Percentiles rank a stretch among this genome's conserved stretches.
phyloP scores from a whole-genome alignment of 441 rosid species.

The Euphorbia schlechtendalii region DNA sequence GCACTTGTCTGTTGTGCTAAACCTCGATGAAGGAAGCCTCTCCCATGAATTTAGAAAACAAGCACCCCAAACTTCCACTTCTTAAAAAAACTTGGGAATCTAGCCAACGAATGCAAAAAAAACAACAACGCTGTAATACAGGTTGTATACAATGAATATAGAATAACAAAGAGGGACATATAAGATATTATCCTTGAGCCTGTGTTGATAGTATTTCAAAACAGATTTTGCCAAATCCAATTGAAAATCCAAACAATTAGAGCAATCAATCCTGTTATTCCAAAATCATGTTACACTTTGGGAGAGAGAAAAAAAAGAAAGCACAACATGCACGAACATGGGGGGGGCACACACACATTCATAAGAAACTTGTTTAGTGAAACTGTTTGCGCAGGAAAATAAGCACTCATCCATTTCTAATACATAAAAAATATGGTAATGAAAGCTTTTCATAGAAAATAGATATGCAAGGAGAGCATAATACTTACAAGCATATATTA shows the following conservation, averaged over 20 bases:
- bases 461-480: too few relatives aligned
- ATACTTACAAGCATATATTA: too few relatives aligned
- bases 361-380: too few relatives aligned
- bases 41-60: background rate
- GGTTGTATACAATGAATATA: background rate
- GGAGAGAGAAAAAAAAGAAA: too few relatives aligned
- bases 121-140: too few relatives aligned
- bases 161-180: background rate
- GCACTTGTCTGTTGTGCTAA: background rate
- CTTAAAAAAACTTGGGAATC: background rate
- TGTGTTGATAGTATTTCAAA: background rate
- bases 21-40: too few relatives aligned
- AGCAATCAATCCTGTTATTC: background rate
- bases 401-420: too few relatives aligned
- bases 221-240: background rate
- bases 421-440: too few relatives aligned
- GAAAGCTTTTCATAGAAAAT: too few relatives aligned
- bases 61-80: background rate
- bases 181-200: background rate
- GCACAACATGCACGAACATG: too few relatives aligned
- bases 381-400: too few relatives aligned
- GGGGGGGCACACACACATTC: too few relatives aligned
- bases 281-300: background rate
- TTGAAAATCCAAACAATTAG: background rate
- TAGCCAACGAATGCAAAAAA: background rate